These are phyloP conservation scores for Pelagophyceae sp. DNA, from an alignment of 352 stramenopile species.

Conservation along the genomic window DNA sequence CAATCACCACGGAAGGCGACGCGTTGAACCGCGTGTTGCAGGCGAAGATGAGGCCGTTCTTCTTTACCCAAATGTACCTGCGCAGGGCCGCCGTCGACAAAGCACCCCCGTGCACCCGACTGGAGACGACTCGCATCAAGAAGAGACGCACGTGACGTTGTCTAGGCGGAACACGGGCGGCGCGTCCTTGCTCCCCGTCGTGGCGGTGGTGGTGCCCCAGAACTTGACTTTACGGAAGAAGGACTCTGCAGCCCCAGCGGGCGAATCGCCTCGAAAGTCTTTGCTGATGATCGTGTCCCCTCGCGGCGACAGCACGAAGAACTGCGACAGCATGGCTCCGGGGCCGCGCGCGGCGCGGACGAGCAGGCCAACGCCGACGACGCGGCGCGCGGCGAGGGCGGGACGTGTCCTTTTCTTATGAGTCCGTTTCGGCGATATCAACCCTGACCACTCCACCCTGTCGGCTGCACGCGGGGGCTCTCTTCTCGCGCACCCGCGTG, in stretches of 20 bases:
- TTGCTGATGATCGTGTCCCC: slow-evolving; percentile 97
- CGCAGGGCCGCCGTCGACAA: too few relatives aligned
- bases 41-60: slow-evolving; percentile 95
- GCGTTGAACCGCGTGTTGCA: slow-evolving; percentile 92
- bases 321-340: slow-evolving; percentile 82
- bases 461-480: too few relatives aligned
- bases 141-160: slow-evolving; percentile 57
- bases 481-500: too few relatives aligned
- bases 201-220: slow-evolving; percentile 65
- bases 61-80: slow-evolving; percentile 95
- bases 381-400: too few relatives aligned
- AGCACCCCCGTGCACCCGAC: too few relatives aligned
- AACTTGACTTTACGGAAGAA: slow-evolving; percentile 99
- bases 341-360: too few relatives aligned
- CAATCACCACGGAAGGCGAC: slow-evolving; percentile 83
- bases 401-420: too few relatives aligned
- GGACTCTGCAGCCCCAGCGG: slow-evolving; percentile 74
- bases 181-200: slow-evolving; percentile 32
- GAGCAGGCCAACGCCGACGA: too few relatives aligned
- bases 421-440: too few relatives aligned
- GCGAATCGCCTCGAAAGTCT: slow-evolving; percentile 80
- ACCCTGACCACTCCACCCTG: too few relatives aligned
- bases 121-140: too few relatives aligned
- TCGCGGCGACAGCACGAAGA: slow-evolving; percentile 95
- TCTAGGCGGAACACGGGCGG: slow-evolving; percentile 93